phyloP scores from a whole-genome alignment of 345 rosid species.

The Euphorbia pulcherrima region DNA sequence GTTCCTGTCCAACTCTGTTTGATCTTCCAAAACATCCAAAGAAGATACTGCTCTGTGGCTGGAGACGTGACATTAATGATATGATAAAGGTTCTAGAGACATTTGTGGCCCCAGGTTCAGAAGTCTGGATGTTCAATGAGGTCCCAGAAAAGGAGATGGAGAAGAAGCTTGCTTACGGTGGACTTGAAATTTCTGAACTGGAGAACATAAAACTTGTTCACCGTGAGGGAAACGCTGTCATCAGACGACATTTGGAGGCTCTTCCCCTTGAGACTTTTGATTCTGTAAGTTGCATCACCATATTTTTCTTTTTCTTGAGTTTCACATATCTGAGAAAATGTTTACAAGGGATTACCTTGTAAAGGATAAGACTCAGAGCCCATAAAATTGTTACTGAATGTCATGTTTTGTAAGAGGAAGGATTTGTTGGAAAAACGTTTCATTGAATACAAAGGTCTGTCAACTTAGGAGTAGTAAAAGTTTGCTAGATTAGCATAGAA shows the following conservation, averaged over 20 bases:
- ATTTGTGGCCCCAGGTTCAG: constrained; percentile 81
- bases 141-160: constrained; percentile 83
- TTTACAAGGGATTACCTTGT: not conserved
- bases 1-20: constrained; percentile 48
- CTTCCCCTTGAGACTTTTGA: constrained; percentile 91
- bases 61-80: constrained; percentile 97
- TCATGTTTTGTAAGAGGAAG: not conserved
- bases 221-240: constrained; percentile 78
- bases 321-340: not conserved
- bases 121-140: constrained; percentile 92
- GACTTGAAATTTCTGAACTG: constrained; percentile 53
- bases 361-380: not conserved
- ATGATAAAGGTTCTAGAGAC: constrained; percentile 92
- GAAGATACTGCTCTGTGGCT: constrained; percentile 83
- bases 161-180: constrained; percentile 67
- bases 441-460: not conserved
- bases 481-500: not conserved
- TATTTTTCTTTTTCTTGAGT: not conserved
- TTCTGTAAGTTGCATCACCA: constrained; percentile 58
- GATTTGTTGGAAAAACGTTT: not conserved
- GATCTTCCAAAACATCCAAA: constrained; percentile 91
- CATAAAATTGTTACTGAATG: not conserved
- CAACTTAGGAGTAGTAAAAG: not conserved
- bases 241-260: constrained; percentile 71
- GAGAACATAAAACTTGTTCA: constrained; percentile 74